Evolutionary conservation across 1,139 yeast genomes (phyloP), one percentile per base, ranked within the genome.

Genomic region (Protomyces gravidus): DNA sequence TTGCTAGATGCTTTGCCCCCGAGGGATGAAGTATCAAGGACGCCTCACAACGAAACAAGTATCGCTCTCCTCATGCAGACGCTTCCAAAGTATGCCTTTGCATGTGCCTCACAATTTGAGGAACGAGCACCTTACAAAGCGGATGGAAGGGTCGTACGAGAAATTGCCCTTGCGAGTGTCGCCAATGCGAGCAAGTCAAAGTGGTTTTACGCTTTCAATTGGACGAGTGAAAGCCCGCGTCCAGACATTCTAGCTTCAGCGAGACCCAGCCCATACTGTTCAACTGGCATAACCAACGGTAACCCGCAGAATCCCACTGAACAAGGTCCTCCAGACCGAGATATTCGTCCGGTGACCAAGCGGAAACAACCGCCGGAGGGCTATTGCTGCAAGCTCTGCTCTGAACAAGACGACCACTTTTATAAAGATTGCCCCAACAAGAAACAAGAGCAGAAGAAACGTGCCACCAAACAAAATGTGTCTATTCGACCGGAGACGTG

Each of bases 131-230:
- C 42, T 23, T 52, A 25, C 52, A 59, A 26, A 7, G 19, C 50
- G 17, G 26, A 45, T 32, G 51, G 47, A 3, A 55, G 62, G 28
- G 72, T 77, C 1, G 80, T 87, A 0, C 74, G 92, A 59, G 85
- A 85, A 66, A 78, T 86, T 23, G 84, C 89, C 68, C 69, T 86
- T 52, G 85, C 81, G 0, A 75, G 76, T 61, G 84, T 79, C 67
- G 85, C 83, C 0, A 73, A 79, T 9, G 73, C 60, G 5, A 56
- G 72, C 2, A 70, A 70, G 47, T 75, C 74, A 4, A 83, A 83
- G 70, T 86, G 92, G 90, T 84, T 82, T 63, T 86, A 86, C 71
- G 94, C 92, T 0, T 85, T 85, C 66, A 78, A 76, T 50, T 67
- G 84, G 39, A 68, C 65, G 32, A 62, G 64, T 2, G 13, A 50